Percentiles rank a stretch among this genome's conserved stretches.
These are phyloP conservation scores for Silybum marianum DNA, from an alignment of 129 eudicot genomes.

Conservation along the genomic window DNA sequence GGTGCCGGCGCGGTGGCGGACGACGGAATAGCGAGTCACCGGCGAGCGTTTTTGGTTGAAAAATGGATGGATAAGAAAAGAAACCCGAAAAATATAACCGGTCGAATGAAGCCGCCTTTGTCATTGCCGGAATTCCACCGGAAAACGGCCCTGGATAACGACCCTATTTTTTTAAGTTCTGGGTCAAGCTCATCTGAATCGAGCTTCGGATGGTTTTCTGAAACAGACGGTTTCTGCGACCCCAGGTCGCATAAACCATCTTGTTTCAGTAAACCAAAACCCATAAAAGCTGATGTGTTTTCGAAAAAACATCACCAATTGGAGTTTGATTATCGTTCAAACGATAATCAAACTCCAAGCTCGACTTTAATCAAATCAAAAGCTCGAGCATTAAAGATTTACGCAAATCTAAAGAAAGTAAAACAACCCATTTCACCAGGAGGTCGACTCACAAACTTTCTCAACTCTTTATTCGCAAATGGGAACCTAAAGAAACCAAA, in stretches of 20 bases:
- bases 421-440: constrained; percentile 89
- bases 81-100: constrained; percentile 25
- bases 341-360: constrained; percentile 15
- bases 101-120: constrained; percentile 11
- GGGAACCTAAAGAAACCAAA: constrained; percentile 44
- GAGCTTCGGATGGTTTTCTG: constrained; percentile 51
- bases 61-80: constrained; percentile 68
- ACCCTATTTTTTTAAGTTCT: constrained; percentile 48
- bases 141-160: constrained; percentile 20
- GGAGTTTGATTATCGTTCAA: constrained; percentile 32
- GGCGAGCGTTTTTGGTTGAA: constrained; percentile 64
- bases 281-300: constrained; percentile 27
- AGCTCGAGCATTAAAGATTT: constrained; percentile 55
- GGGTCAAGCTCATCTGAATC: constrained; percentile 50
- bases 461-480: constrained; percentile 53
- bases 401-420: constrained; percentile 59
- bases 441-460: constrained; percentile 54
- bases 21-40: constrained; percentile 49
- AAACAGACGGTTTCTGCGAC: constrained; percentile 36
- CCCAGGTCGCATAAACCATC: constrained; percentile 32
- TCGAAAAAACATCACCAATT: constrained; percentile 1
- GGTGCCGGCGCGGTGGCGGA: constrained; percentile 37
- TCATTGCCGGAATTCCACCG: constrained; percentile 31
- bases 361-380: constrained; percentile 39
- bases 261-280: constrained; percentile 42